Evolutionary conservation across 306 rosid species (phyloP).

Genomic region (Albizia julibrissin): DNA sequence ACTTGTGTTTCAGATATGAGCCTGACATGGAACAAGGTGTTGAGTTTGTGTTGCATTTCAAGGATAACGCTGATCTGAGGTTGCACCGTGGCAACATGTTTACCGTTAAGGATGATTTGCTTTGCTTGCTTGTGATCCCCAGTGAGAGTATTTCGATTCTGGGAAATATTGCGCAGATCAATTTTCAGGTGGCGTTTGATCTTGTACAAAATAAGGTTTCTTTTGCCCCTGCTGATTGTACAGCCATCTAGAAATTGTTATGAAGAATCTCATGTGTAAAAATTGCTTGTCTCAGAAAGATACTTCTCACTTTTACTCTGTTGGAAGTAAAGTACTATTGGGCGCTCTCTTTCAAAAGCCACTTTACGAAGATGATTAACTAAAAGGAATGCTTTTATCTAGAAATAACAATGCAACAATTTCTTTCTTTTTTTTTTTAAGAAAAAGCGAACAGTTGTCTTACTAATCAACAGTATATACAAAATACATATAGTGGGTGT

Average conservation of each 20-base stretch:
- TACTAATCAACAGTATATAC: too few species aligned
- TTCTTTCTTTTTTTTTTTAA: too few species aligned
- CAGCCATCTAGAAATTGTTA: not conserved
- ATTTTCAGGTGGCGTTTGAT: constrained; percentile 12
- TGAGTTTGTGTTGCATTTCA: constrained; percentile 3
- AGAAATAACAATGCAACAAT: not conserved
- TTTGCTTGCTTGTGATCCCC: not conserved
- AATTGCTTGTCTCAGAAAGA: not conserved
- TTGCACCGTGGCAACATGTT: not conserved
- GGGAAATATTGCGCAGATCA: constrained; percentile 2
- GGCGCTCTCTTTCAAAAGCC: not conserved
- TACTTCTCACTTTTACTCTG: not conserved
- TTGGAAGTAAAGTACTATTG: not conserved
- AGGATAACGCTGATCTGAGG: not conserved
- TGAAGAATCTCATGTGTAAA: not conserved
- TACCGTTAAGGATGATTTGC: not conserved
- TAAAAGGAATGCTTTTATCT: not conserved
- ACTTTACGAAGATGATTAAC: not conserved
- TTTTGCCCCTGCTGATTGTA: constrained; percentile 20
- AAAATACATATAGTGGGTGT: too few species aligned
- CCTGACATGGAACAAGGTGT: not conserved
- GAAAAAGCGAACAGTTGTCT: not conserved
- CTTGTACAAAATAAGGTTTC: not conserved
- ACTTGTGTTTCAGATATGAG: not conserved
- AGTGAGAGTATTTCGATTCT: not conserved